Conservation (phyloP, 2,329 filamentous ascomycete species). For the Coleophoma eucalyptorum region DNA sequence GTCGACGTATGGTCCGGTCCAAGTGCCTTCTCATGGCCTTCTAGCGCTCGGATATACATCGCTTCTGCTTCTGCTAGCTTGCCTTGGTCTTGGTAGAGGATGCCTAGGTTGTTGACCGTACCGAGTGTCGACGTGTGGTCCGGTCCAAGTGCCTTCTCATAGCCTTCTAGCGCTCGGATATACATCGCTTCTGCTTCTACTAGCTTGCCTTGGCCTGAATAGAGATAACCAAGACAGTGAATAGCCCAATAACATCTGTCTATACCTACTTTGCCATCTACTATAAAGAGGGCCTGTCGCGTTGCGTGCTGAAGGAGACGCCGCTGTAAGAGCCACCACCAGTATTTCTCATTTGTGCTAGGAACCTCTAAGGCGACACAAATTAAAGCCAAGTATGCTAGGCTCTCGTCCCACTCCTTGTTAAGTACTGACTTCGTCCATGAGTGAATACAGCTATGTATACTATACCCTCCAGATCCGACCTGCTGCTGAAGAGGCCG, state of each 20-base stretch:
- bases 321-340: conserved; percentile 12
- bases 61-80: too few relatives aligned
- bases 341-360: conserved; percentile 1
- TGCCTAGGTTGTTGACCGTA: too few relatives aligned
- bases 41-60: too few relatives aligned
- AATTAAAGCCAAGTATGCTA: conserved; percentile 6
- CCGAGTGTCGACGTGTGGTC: too few relatives aligned
- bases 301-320: conserved; percentile 17
- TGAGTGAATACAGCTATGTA: conserved; percentile 11
- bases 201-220: conserved; percentile 6
- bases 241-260: conserved; percentile 2
- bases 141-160: too few relatives aligned
- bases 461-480: conserved; percentile 8
- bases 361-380: conserved; percentile 8
- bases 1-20: too few relatives aligned
- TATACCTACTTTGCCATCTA: conserved; percentile 6
- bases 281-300: conserved; percentile 2
- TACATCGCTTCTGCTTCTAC: too few relatives aligned
- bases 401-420: conserved; percentile 7
- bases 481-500: conserved; percentile 4
- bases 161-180: too few relatives aligned
- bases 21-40: too few relatives aligned
- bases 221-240: conserved; percentile 4
- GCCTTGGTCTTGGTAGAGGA: too few relatives aligned
- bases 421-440: conserved; percentile 9